Conservation (phyloP, 352 stramenopile species). For the Salisapilia sapeloensis region DNA sequence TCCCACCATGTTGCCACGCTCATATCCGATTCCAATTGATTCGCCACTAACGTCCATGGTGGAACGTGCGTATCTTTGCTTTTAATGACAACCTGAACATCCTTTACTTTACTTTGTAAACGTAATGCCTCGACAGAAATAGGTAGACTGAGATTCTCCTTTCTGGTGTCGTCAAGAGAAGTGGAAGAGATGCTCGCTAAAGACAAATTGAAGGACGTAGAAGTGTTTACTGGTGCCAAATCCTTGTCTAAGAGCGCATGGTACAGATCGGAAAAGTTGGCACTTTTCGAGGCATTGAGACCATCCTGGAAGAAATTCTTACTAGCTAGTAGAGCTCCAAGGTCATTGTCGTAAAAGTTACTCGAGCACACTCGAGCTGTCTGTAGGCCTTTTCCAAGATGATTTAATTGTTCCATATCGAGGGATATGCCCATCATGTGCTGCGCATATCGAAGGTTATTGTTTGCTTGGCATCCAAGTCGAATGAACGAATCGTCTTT, state of each 20-base stretch:
- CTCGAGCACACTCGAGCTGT: conserved; percentile 45
- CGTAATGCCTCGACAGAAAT: too few species aligned
- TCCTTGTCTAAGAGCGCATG: conserved; percentile 21
- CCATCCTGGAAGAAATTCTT: conserved; percentile 18
- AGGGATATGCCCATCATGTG: conserved; percentile 53
- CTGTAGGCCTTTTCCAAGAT: conserved; percentile 25
- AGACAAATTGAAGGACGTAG: conserved; percentile 5
- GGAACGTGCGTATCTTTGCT: conserved; percentile 28
- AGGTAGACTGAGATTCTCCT: too few species aligned
- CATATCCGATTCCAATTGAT: conserved; percentile 31
- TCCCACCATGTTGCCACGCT: conserved; percentile 75
- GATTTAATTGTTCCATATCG: conserved; percentile 13
- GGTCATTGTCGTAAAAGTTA: conserved; percentile 32
- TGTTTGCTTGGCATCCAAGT: conserved; percentile 51
- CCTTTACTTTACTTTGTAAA: conserved; percentile 6
- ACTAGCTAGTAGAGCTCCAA: conserved; percentile 23
- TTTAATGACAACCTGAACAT: conserved; percentile 35
- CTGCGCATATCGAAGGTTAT: conserved; percentile 67
- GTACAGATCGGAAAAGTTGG: conserved; percentile 20
- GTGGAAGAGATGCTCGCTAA: too few species aligned
- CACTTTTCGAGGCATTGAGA: conserved; percentile 6
- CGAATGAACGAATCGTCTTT: conserved; percentile 23
- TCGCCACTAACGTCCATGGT: conserved; percentile 43
- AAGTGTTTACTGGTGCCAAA: conserved; percentile 3
- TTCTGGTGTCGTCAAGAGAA: too few species aligned